Percentiles rank a stretch among this genome's conserved stretches.
Evolutionary conservation across 768 basidiomycete species (phyloP).

Genomic region (Neoboletus magnificus): DNA sequence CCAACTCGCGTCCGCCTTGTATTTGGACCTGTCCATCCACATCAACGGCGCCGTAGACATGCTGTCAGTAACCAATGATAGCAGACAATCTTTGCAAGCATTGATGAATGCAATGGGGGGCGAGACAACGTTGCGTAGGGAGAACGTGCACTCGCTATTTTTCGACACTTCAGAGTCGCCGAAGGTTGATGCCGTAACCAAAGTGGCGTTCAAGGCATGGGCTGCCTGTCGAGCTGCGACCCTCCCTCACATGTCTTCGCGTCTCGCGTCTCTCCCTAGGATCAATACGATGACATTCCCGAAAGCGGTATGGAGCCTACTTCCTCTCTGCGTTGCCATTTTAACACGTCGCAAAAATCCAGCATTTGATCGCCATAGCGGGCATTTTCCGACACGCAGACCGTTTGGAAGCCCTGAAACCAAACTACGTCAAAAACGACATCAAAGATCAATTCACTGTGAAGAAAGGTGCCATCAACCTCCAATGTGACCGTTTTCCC

Average conservation of each 20-base stretch:
- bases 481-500: slow-evolving; percentile 42
- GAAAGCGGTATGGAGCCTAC: slow-evolving; percentile 24
- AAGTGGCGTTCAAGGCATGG: slow-evolving; percentile 46
- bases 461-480: slow-evolving; percentile 30
- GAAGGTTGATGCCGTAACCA: slow-evolving; percentile 13
- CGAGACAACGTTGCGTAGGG: slow-evolving; percentile 26
- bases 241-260: slow-evolving; percentile 15
- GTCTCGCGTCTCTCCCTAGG: slow-evolving; percentile 4
- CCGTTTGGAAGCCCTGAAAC: slow-evolving; percentile 49
- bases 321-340: not conserved
- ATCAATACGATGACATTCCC: slow-evolving; percentile 28
- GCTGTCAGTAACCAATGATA: slow-evolving; percentile 27
- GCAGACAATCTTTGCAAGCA: slow-evolving; percentile 34
- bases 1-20: slow-evolving; percentile 38
- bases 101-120: slow-evolving; percentile 40
- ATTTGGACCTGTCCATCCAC: slow-evolving; percentile 36
- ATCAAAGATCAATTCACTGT: slow-evolving; percentile 29
- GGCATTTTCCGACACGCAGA: slow-evolving; percentile 45
- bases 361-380: slow-evolving; percentile 45
- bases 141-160: slow-evolving; percentile 31
- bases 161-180: slow-evolving; percentile 10
- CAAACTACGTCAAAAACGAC: slow-evolving; percentile 41
- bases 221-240: slow-evolving; percentile 37
- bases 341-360: slow-evolving; percentile 2
- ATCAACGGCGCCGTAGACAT: slow-evolving; percentile 41